A percentile compares a stretch with the other conserved stretches of the same genome.
phyloP scores from a whole-genome alignment of 768 basidiomycete genomes.

The Termitomyces eurrhizus region DNA sequence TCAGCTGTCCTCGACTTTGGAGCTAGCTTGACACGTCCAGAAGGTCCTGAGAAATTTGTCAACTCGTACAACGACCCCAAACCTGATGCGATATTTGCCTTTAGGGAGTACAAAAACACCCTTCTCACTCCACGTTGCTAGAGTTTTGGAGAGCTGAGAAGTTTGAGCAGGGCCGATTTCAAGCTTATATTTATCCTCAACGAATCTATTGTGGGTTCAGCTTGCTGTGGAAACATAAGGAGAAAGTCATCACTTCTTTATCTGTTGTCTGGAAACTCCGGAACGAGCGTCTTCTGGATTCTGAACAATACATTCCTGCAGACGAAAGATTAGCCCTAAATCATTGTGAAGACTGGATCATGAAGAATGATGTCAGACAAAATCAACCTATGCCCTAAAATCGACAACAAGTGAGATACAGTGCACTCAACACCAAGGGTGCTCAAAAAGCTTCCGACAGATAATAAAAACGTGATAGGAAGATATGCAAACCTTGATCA shows the following conservation, averaged over 20 bases:
- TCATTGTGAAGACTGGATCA: not conserved
- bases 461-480: not conserved
- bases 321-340: not conserved
- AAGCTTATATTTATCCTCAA: slow-evolving; percentile 80
- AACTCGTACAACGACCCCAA: not conserved
- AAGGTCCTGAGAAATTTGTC: slow-evolving; percentile 39
- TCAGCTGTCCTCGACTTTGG: slow-evolving; percentile 41
- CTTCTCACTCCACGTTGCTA: slow-evolving; percentile 78
- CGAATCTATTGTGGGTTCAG: slow-evolving; percentile 49
- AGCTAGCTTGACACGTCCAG: slow-evolving; percentile 74
- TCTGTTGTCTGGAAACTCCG: slow-evolving; percentile 86
- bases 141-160: slow-evolving; percentile 76
- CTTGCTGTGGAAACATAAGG: slow-evolving; percentile 12
- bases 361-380: slow-evolving; percentile 11
- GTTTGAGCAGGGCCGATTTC: slow-evolving; percentile 76
- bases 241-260: slow-evolving; percentile 74
- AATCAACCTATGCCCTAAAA: slow-evolving; percentile 21
- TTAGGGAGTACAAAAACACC: slow-evolving; percentile 85
- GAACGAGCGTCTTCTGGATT: slow-evolving; percentile 71
- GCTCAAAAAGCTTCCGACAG: not conserved
- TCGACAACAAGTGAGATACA: slow-evolving; percentile 2
- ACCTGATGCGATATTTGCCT: slow-evolving; percentile 41
- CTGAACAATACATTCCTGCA: slow-evolving; percentile 77
- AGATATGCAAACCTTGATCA: slow-evolving; percentile 65
- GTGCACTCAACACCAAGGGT: not conserved